Conservation (phyloP, 805 yeast genomes). For the Wickerhamiella azymoides region DNA sequence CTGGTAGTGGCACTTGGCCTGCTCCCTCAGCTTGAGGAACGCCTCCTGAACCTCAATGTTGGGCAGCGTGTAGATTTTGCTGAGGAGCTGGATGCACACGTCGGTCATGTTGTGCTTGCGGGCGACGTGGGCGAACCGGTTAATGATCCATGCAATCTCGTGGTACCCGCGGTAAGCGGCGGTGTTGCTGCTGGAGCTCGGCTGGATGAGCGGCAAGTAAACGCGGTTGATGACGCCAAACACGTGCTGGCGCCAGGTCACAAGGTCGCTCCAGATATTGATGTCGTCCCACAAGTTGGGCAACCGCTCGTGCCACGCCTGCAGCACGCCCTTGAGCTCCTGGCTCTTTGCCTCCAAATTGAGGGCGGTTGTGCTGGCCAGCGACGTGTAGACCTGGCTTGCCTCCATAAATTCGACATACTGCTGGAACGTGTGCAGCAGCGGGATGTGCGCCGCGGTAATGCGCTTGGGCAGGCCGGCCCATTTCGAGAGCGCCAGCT, state of each 20-base stretch:
- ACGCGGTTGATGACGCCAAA: slow-evolving; percentile 91
- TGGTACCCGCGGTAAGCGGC: slow-evolving; percentile 97
- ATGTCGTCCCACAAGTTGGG: slow-evolving; percentile 98
- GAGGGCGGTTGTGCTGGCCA: slow-evolving; percentile 80
- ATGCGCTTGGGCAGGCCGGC: slow-evolving; percentile 63
- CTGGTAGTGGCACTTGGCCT: slow-evolving; percentile 94
- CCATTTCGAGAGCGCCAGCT: slow-evolving; percentile 84
- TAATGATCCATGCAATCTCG: slow-evolving; percentile 98
- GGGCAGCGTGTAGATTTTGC: slow-evolving; percentile 88
- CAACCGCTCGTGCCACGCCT: slow-evolving; percentile 94
- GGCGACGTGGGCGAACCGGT: slow-evolving; percentile 96
- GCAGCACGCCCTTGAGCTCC: slow-evolving; percentile 84
- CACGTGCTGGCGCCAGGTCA: slow-evolving; percentile 98
- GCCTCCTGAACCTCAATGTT: slow-evolving; percentile 98
- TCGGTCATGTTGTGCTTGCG: slow-evolving; percentile 94
- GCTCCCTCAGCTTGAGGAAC: slow-evolving; percentile 85
- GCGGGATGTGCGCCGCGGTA: slow-evolving; percentile 66
- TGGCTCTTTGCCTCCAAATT: slow-evolving; percentile 86
- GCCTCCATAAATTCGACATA: slow-evolving; percentile 97
- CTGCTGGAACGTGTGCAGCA: slow-evolving; percentile 91
- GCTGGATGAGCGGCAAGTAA: slow-evolving; percentile 65
- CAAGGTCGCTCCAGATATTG: slow-evolving; percentile 92
- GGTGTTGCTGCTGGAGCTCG: slow-evolving; percentile 49
- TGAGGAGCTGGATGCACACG: slow-evolving; percentile 83
- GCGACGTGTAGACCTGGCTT: slow-evolving; percentile 76